Evolutionary conservation across 2,329 filamentous ascomycete species (phyloP), one percentile per base, ranked within the genome.

Genomic region (Ophiocordyceps camponoti-floridani): DNA sequence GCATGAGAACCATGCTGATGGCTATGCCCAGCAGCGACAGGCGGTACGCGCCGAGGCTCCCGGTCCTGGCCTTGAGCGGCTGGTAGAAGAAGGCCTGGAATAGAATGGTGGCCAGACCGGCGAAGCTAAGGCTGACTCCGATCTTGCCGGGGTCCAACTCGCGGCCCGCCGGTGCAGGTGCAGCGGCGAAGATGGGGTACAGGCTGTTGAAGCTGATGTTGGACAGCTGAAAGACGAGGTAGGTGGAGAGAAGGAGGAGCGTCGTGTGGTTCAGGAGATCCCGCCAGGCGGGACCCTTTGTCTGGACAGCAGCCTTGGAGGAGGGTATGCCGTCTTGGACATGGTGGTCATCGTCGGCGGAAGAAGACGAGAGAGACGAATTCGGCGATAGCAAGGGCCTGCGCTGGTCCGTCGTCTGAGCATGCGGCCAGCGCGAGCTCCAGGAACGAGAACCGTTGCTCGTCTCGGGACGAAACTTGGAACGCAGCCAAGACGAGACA

Each of bases 121-220:
- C 85, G 49, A 94, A 80, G 0, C 84, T 89, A 44, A 95, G 68
- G 1, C 83, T 84, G 16, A 94, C 63, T 0, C 91, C 91, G 41
- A 96, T 94, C 47, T 84, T 85, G 46, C 77, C 73, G 0, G 89
- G 85, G 0, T 73, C 73, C 4, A 96, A 68, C 1, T 72, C 69
- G 38, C 91, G 81, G 16, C 91, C 91, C 0, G 79, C 80, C 0
- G 91, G 91, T 0, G 78, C 69, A 1, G 73, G 62, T 0, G 82
- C 78, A 45, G 88, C 79, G 1, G 82, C 84, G 54, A 96, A 98
- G 45, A 96, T 89, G 1, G 91, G 91, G 54, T 93, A 98, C 0
- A 98, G 68, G 16, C 85, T 89, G 62, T 94, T 95, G 71, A 88
- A 98, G 4, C 86, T 87, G 51, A 95, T 86, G 60, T 96, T 96